Conservation (phyloP, 805 yeast genomes). For the Myxozyma monticola region DNA sequence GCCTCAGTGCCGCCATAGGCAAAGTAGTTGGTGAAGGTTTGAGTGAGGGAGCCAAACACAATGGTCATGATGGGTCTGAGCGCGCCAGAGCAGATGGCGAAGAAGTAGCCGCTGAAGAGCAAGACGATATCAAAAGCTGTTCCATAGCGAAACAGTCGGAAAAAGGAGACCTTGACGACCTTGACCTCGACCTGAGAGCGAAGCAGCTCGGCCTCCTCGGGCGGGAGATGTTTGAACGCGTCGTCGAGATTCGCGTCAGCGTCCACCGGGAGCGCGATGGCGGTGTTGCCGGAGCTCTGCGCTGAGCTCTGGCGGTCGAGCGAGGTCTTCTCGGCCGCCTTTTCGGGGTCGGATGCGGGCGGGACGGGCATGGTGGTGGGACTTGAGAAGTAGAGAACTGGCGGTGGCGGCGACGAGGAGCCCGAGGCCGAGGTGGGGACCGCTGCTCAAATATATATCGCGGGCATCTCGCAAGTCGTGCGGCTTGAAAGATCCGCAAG, state of each 20-base stretch:
- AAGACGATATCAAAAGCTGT: slow-evolving; percentile 28
- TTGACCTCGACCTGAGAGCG: slow-evolving; percentile 37
- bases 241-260: slow-evolving; percentile 2
- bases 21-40: slow-evolving; percentile 39
- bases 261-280: slow-evolving; percentile 2
- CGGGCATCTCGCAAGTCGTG: too few species aligned
- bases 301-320: too few species aligned
- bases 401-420: too few species aligned
- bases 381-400: too few species aligned
- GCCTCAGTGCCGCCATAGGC: slow-evolving; percentile 13
- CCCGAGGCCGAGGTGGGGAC: too few species aligned
- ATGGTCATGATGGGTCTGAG: slow-evolving; percentile 45
- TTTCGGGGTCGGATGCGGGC: too few species aligned
- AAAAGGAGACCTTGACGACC: slow-evolving; percentile 32
- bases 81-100: slow-evolving; percentile 29
- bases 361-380: too few species aligned
- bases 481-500: too few species aligned
- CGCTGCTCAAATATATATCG: too few species aligned
- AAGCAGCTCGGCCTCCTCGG: slow-evolving; percentile 39
- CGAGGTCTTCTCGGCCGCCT: slow-evolving; percentile 19
- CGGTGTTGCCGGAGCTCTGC: slow-evolving; percentile 11
- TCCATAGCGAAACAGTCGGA: slow-evolving; percentile 39
- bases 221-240: slow-evolving; percentile 33
- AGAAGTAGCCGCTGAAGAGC: slow-evolving; percentile 38
- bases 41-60: slow-evolving; percentile 43